Evolutionary conservation across 225 moss, liverwort and hornwort species (phyloP).

Genomic region (Pseudoscleropodium purum): DNA sequence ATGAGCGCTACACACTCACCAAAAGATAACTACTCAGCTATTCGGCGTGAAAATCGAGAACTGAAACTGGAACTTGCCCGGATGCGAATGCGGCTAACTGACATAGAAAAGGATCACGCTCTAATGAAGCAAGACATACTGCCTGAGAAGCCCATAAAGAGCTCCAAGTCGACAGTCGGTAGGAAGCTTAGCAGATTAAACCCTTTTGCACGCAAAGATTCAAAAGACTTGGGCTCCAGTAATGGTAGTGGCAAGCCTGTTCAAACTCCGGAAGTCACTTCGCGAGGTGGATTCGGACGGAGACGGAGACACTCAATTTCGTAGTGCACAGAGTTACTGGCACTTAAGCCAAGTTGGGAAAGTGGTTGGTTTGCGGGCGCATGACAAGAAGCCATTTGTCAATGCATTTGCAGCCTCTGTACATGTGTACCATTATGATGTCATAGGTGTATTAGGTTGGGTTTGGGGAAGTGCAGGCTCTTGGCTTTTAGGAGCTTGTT

Average conservation of each 20-base stretch:
- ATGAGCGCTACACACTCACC: slow-evolving; percentile 85
- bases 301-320: slow-evolving; percentile 94
- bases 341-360: background rate
- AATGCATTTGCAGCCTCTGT: slow-evolving; percentile 21
- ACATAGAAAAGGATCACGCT: slow-evolving; percentile 91
- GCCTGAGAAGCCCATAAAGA: slow-evolving; percentile 50
- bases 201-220: slow-evolving; percentile 60
- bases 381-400: background rate
- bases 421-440: slow-evolving; percentile 43
- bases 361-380: slow-evolving; percentile 15
- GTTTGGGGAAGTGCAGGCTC: slow-evolving; percentile 1
- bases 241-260: slow-evolving; percentile 51
- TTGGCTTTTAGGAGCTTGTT: background rate
- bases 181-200: slow-evolving; percentile 91
- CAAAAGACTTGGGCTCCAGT: slow-evolving; percentile 35
- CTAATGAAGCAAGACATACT: slow-evolving; percentile 81
- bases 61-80: slow-evolving; percentile 93
- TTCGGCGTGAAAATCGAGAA: slow-evolving; percentile 89
- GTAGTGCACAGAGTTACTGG: slow-evolving; percentile 13
- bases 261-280: slow-evolving; percentile 61
- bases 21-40: slow-evolving; percentile 78
- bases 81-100: slow-evolving; percentile 96
- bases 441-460: slow-evolving; percentile 22
- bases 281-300: slow-evolving; percentile 47
- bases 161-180: slow-evolving; percentile 66